Percentiles rank a stretch among this genome's conserved stretches.
These are phyloP conservation scores for Acrodontium crateriforme DNA, from an alignment of 2,329 filamentous ascomycete species.

Conservation along the genomic window DNA sequence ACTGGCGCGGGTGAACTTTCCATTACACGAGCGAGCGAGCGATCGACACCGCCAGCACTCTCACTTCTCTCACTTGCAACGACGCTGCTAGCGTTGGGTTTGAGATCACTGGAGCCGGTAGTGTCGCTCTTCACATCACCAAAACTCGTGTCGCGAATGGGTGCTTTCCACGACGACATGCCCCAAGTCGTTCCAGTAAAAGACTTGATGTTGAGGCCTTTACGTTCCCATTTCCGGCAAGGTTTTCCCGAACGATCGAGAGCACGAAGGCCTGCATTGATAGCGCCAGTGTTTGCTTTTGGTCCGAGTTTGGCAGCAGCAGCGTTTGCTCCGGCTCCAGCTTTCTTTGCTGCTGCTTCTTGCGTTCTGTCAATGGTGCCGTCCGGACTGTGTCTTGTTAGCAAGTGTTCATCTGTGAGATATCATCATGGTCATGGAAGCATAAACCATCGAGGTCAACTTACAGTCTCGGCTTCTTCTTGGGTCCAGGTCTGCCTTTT, in stretches of 20 bases:
- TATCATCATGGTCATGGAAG: neutral
- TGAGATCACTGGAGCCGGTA: constrained; percentile 40
- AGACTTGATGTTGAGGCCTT: constrained; percentile 72
- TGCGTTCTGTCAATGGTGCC: constrained; percentile 30
- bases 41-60: constrained; percentile 31
- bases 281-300: constrained; percentile 92
- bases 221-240: constrained; percentile 81
- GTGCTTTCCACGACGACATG: constrained; percentile 69
- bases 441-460: constrained; percentile 27
- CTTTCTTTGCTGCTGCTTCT: constrained; percentile 25
- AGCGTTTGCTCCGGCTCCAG: constrained; percentile 20
- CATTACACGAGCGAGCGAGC: constrained; percentile 17
- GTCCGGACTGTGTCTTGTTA: constrained; percentile 33
- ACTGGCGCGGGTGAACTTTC: constrained; percentile 25
- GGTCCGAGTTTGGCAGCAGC: constrained; percentile 71
- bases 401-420: constrained; percentile 3
- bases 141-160: constrained; percentile 38
- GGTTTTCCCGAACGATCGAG: constrained; percentile 86
- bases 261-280: constrained; percentile 89
- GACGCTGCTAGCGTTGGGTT: constrained; percentile 44
- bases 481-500: constrained; percentile 74
- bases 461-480: constrained; percentile 92
- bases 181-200: constrained; percentile 83
- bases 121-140: constrained; percentile 47
- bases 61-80: constrained; percentile 48